Conservation (phyloP, 1,284 basidiomycete species). For the Cutaneotrichosporon mucoides region DNA sequence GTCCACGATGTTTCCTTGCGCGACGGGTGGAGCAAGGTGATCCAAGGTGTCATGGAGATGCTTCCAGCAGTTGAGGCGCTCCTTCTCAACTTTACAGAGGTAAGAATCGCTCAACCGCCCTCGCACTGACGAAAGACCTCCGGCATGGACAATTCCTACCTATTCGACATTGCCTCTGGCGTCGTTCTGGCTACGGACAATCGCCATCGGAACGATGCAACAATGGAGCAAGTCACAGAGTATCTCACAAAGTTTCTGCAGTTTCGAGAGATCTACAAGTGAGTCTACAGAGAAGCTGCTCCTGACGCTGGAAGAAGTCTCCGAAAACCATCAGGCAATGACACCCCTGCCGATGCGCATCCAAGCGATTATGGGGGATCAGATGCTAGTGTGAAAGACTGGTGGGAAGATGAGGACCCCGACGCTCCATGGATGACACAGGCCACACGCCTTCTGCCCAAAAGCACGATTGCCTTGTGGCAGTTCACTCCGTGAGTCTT, state of each 20-base stretch:
- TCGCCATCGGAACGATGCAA: slow-evolving; percentile 58
- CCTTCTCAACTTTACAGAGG: slow-evolving; percentile 50
- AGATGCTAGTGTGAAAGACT: slow-evolving; percentile 13
- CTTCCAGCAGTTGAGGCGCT: slow-evolving; percentile 50
- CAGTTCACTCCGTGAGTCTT: slow-evolving; percentile 65
- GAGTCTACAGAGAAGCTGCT: neutral
- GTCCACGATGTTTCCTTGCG: slow-evolving; percentile 55
- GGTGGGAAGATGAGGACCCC: slow-evolving; percentile 47
- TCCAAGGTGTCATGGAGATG: slow-evolving; percentile 53
- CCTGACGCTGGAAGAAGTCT: neutral
- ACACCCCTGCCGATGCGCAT: neutral
- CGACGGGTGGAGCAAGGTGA: slow-evolving; percentile 54
- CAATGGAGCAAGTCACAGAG: slow-evolving; percentile 84
- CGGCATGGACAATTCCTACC: slow-evolving; percentile 83
- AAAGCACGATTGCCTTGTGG: slow-evolving; percentile 80
- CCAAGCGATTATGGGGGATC: neutral
- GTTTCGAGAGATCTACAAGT: slow-evolving; percentile 71
- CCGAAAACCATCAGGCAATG: no score
- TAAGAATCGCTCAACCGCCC: neutral
- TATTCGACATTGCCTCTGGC: slow-evolving; percentile 82
- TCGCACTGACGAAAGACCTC: slow-evolving; percentile 59
- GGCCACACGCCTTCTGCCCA: slow-evolving; percentile 44
- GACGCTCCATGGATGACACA: slow-evolving; percentile 47
- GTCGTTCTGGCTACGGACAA: slow-evolving; percentile 86
- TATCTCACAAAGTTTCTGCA: slow-evolving; percentile 83